These are phyloP conservation scores for Phytophthora pini DNA, from an alignment of 352 stramenopile genomes.

Conservation along the genomic window DNA sequence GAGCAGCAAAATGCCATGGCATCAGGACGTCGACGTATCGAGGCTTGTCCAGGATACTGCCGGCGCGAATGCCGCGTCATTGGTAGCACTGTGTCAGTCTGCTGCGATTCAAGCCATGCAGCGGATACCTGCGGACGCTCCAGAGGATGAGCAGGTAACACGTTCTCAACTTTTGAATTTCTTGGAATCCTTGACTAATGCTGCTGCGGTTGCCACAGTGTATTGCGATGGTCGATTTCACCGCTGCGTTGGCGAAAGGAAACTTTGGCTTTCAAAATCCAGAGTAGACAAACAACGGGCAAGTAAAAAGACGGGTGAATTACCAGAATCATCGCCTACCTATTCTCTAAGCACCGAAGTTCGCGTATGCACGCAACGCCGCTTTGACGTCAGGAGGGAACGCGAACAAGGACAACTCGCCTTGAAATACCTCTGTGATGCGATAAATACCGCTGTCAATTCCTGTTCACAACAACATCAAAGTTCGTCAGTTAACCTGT, in stretches of 20 bases:
- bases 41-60: conserved; percentile 62
- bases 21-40: conserved; percentile 51
- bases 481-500: conserved; percentile 7
- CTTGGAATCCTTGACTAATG: background rate
- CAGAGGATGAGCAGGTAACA: conserved; percentile 40
- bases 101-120: conserved; percentile 83
- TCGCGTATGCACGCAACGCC: conserved; percentile 52
- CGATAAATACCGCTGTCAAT: conserved; percentile 84
- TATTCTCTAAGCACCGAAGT: conserved; percentile 52
- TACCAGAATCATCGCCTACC: conserved; percentile 19
- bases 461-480: conserved; percentile 35
- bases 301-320: conserved; percentile 26
- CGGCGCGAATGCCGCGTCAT: conserved; percentile 72
- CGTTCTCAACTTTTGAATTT: background rate
- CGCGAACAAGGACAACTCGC: conserved; percentile 61
- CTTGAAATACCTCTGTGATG: conserved; percentile 74
- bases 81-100: conserved; percentile 74
- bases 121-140: conserved; percentile 38
- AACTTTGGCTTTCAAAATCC: conserved; percentile 51
- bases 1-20: conserved; percentile 75
- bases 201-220: conserved; percentile 20
- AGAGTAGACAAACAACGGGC: conserved; percentile 10
- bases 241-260: conserved; percentile 39
- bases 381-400: conserved; percentile 59
- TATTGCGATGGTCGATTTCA: conserved; percentile 60